Evolutionary conservation across 2,329 filamentous ascomycete genomes (phyloP), one percentile per base, ranked within the genome.

Genomic region (Fusarium sp.): DNA sequence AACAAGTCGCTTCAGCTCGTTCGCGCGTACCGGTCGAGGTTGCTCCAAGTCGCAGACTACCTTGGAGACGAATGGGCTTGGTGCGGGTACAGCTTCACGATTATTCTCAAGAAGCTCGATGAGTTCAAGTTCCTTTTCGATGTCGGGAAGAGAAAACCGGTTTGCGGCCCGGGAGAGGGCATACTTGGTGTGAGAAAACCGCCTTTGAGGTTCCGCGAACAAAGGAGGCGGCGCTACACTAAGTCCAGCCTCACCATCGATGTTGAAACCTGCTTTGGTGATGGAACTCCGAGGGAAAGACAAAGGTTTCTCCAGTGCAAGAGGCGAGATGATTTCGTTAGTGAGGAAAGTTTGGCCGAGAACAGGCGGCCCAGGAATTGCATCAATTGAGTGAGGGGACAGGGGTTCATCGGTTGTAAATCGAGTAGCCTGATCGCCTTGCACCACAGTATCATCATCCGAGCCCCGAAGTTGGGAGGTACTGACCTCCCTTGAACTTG

Each of bases 1-100:
- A 5, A 76, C 73, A 10, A 81, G 62, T 27, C 78, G 70, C 61
- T 68, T 77, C 56, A 80, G 56, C 55, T 81, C 78, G 12, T 69
- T 75, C 7, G 71, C 76, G 57, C 76, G 71, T 8, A 81, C 65
- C 4, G 80, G 80, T 33, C 66, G 72, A 5, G 80, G 79, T 52
- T 80, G 77, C 48, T 80, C 74, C 18, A 81, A 67, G 3, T 62
- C 52, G 26, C 80, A 81, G n/a, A 70, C 62, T 15, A 65, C 73
- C 44, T 73, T 77, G 12, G 78, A 75, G 23, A 81, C 46, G 2
- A 80, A 56, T 5, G 74, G 65, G 2, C 60, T 64, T 15, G 65
- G 67, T 44, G 73, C 72, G 20, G 72, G 70, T 23, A 74, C 58
- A 48, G 63, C 45, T 27, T 66, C 64, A 41, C 69, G 67, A 9